Conservation (phyloP, 139 green algal genomes). For the Coelastrella sp. region DNA sequence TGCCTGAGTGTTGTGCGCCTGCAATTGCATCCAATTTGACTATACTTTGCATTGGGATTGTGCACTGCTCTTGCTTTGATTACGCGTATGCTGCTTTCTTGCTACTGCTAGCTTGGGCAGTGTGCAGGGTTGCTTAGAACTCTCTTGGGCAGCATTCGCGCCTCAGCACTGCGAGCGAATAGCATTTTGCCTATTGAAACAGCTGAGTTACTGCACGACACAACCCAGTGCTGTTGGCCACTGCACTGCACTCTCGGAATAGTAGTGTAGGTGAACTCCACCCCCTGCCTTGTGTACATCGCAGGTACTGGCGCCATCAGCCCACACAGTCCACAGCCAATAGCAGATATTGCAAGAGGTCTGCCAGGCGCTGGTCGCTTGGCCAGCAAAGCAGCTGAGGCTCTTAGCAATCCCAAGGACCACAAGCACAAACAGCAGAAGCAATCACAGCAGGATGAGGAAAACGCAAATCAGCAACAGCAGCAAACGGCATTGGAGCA, state of each 20-base stretch:
- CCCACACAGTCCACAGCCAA: background rate
- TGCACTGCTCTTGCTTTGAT: no score
- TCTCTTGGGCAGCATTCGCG: no score
- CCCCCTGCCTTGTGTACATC: background rate
- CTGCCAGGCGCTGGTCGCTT: slow-evolving; percentile 25
- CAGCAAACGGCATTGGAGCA: slow-evolving; percentile 9
- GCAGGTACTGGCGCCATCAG: background rate
- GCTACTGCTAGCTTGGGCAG: background rate
- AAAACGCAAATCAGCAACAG: slow-evolving; percentile 26
- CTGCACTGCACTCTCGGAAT: background rate
- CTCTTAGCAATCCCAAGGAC: slow-evolving; percentile 21
- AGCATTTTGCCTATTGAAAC: no score
- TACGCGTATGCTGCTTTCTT: no score
- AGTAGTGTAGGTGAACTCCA: background rate
- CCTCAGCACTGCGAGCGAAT: no score
- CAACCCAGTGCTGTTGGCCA: no score
- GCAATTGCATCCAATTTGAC: background rate
- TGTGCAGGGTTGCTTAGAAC: background rate
- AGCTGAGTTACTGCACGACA: no score
- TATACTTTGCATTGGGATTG: no score
- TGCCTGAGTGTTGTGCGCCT: background rate
- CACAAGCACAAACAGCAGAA: slow-evolving; percentile 10
- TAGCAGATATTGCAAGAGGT: slow-evolving; percentile 9
- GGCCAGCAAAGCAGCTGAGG: background rate
- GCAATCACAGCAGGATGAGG: slow-evolving; percentile 3